Conservation (phyloP, 805 yeast species). For the Kazachstania viticola region DNA sequence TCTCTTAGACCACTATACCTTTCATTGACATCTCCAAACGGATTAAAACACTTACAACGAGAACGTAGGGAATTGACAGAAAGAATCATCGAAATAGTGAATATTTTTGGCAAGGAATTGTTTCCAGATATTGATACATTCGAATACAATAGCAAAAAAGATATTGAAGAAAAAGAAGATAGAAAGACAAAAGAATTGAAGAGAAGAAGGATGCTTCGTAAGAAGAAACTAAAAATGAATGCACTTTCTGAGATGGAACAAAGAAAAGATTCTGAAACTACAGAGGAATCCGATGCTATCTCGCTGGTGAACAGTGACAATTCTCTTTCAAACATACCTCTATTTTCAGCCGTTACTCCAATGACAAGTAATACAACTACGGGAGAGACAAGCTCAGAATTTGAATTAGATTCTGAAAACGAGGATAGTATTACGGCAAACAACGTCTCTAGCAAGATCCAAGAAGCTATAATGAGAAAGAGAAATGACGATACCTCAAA, state of each 20-base stretch:
- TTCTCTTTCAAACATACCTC: slow-evolving; percentile 30
- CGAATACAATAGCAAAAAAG: slow-evolving; percentile 26
- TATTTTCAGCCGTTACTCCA: too few species aligned
- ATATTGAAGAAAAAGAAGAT: slow-evolving; percentile 14
- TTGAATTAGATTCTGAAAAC: slow-evolving; percentile 2
- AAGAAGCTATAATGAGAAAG: slow-evolving; percentile 18
- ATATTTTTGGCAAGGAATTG: slow-evolving; percentile 70
- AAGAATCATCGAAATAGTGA: slow-evolving; percentile 69
- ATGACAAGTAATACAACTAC: too few species aligned
- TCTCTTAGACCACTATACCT: slow-evolving; percentile 72
- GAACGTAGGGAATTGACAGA: slow-evolving; percentile 51
- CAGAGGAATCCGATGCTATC: slow-evolving; percentile 37
- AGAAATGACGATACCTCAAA: too few species aligned
- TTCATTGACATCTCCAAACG: slow-evolving; percentile 46
- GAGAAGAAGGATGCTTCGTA: slow-evolving; percentile 9
- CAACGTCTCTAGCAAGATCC: slow-evolving; percentile 14
- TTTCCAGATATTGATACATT: slow-evolving; percentile 92
- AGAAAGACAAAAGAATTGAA: slow-evolving; percentile 3
- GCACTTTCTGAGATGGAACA: not conserved
- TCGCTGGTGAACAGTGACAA: slow-evolving; percentile 27
- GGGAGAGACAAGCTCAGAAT: too few species aligned
- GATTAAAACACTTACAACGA: slow-evolving; percentile 46
- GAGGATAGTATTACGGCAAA: slow-evolving; percentile 1
- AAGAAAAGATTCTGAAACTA: slow-evolving; percentile 24
- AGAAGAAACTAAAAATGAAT: not conserved